phyloP scores from a whole-genome alignment of 73 alveolate genomes.

The Paramecium caudatum region DNA sequence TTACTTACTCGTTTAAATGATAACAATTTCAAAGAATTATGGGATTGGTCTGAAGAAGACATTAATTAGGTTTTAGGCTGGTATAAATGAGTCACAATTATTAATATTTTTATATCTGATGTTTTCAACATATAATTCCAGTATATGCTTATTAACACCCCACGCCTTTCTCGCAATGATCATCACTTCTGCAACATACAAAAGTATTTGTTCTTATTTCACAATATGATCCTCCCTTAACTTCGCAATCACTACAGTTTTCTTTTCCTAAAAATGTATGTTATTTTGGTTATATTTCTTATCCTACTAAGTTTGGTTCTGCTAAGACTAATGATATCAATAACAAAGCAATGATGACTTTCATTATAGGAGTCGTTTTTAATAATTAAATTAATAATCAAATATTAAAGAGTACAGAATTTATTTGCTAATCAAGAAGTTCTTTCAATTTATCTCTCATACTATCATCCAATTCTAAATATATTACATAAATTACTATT shows the following conservation, averaged over 20 bases:
- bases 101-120: constrained; percentile 1
- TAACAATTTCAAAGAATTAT: neutral
- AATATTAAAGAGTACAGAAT: no score
- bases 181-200: constrained; percentile 57
- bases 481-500: constrained; percentile 76
- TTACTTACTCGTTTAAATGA: neutral
- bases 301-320: constrained; percentile 13
- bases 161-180: constrained; percentile 44
- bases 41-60: neutral
- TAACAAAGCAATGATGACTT: constrained; percentile 25
- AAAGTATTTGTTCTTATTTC: constrained; percentile 25
- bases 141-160: constrained; percentile 42
- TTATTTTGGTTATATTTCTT: constrained; percentile 23
- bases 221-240: constrained; percentile 46
- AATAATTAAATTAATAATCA: constrained; percentile 26
- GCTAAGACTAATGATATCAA: constrained; percentile 30
- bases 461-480: constrained; percentile 63
- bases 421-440: constrained; percentile 83
- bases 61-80: neutral
- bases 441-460: constrained; percentile 83
- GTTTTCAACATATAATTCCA: constrained; percentile 50
- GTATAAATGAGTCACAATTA: neutral
- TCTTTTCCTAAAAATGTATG: constrained; percentile 51
- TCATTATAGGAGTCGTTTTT: constrained; percentile 42
- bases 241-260: constrained; percentile 50